These are phyloP conservation scores for Volutella citrinella DNA, from an alignment of 2,329 filamentous ascomycete species.

Conservation along the genomic window DNA sequence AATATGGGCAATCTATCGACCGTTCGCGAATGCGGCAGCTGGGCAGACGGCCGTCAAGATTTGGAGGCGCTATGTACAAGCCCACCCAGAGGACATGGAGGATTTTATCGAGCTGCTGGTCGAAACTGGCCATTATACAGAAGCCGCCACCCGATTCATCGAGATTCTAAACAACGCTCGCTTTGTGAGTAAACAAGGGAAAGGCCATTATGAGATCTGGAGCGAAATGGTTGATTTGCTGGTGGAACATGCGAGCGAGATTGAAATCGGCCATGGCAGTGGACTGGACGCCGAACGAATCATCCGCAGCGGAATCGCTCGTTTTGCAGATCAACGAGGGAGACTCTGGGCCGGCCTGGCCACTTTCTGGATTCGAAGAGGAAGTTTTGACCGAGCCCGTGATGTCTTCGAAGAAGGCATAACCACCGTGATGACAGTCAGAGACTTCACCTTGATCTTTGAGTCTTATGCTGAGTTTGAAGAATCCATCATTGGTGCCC, in stretches of 20 bases:
- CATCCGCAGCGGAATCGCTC: conserved; percentile 83
- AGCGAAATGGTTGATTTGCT: conserved; percentile 94
- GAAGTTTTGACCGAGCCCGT: conserved; percentile 86
- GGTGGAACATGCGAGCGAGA: conserved; percentile 83
- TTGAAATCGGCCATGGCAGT: conserved; percentile 75
- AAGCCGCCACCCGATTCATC: conserved; percentile 89
- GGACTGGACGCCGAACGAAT: conserved; percentile 91
- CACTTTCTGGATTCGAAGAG: conserved; percentile 93
- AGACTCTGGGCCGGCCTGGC: conserved; percentile 94
- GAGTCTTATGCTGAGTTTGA: conserved; percentile 97
- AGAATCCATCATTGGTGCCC: conserved; percentile 85
- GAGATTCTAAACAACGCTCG: conserved; percentile 85
- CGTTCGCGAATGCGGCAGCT: conserved; percentile 86
- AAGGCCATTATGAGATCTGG: conserved; percentile 96
- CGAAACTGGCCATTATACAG: conserved; percentile 79
- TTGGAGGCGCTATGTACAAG: conserved; percentile 95
- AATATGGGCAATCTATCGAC: conserved; percentile 88
- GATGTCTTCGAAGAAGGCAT: conserved; percentile 96
- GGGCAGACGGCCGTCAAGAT: conserved; percentile 89
- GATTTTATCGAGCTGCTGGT: conserved; percentile 90
- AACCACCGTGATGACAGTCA: conserved; percentile 96
- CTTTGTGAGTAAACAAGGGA: conserved; percentile 89
- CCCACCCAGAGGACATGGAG: conserved; percentile 91
- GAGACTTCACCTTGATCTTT: conserved; percentile 95
- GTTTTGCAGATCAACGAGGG: conserved; percentile 90